A percentile compares a stretch with the other conserved stretches of the same genome.
These are phyloP conservation scores for Bacidia gigantensis DNA, from an alignment of 495 filamentous ascomycete species.

Conservation along the genomic window DNA sequence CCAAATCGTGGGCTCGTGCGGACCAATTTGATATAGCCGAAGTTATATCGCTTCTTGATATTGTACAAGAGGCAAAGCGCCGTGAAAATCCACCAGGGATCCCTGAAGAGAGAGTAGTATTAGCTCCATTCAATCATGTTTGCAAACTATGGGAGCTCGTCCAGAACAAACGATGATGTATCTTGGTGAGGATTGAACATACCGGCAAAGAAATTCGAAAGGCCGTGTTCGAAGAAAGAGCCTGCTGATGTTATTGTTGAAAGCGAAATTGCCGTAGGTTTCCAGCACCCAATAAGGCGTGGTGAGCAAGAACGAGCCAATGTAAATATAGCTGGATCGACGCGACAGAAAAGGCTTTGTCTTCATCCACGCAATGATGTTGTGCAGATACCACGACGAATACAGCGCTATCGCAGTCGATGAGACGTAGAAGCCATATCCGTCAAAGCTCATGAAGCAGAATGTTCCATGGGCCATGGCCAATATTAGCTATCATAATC, in stretches of 20 bases:
- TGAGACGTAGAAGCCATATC: conserved; percentile 35
- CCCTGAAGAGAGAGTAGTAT: conserved; percentile 19
- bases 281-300: conserved; percentile 36
- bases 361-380: conserved; percentile 39
- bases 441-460: conserved; percentile 29
- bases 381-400: conserved; percentile 34
- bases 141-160: too few species aligned
- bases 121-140: background rate
- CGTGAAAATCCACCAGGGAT: conserved; percentile 50
- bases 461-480: conserved; percentile 31
- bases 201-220: conserved; percentile 35
- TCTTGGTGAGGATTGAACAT: background rate
- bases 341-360: conserved; percentile 30
- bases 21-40: conserved; percentile 35
- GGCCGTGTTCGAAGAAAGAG: conserved; percentile 37
- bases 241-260: conserved; percentile 36
- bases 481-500: conserved; percentile 18
- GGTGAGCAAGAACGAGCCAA: conserved; percentile 27
- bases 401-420: conserved; percentile 33
- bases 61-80: conserved; percentile 36
- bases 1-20: conserved; percentile 40
- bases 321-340: conserved; percentile 25
- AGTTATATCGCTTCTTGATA: conserved; percentile 40
- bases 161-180: background rate
- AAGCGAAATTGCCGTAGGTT: conserved; percentile 37